These are phyloP conservation scores for Yamadazyma akitaensis DNA, from an alignment of 805 yeast species.

Conservation along the genomic window DNA sequence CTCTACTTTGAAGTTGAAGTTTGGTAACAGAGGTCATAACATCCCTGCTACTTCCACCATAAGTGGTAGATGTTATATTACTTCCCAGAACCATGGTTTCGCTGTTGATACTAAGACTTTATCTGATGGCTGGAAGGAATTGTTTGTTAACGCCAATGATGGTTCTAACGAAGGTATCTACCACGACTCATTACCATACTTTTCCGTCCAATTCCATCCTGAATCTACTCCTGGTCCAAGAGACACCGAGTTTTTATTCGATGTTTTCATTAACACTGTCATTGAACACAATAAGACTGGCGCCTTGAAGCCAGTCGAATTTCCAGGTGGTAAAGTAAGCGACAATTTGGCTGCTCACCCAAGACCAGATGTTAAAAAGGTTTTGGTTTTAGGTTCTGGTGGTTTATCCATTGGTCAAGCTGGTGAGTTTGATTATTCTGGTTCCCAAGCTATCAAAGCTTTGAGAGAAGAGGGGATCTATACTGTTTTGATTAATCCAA, in stretches of 20 bases:
- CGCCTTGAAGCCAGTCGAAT: constrained; percentile 64
- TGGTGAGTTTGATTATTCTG: constrained; percentile 96
- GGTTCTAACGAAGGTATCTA: constrained; percentile 98
- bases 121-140: constrained; percentile 81
- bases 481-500: constrained; percentile 91
- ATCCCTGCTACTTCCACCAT: constrained; percentile 89
- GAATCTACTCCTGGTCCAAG: constrained; percentile 99
- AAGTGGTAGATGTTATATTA: constrained; percentile 95
- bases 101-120: constrained; percentile 88
- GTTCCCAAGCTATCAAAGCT: constrained; percentile 97
- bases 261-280: constrained; percentile 84
- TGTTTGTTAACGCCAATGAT: constrained; percentile 94
- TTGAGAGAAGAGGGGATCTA: constrained; percentile 92
- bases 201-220: constrained; percentile 99
- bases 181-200: constrained; percentile 80
- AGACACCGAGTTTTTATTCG: constrained; percentile 96
- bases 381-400: constrained; percentile 92
- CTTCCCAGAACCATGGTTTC: constrained; percentile 98
- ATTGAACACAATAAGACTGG: constrained; percentile 59
- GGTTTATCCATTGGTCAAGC: constrained; percentile 98
- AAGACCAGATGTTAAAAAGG: constrained; percentile 81
- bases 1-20: constrained; percentile 83
- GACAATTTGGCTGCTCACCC: constrained; percentile 79
- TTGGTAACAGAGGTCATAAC: constrained; percentile 99
- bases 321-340: constrained; percentile 83